These are phyloP conservation scores for Cystobasidium onofrii DNA, from an alignment of 768 basidiomycete species.

Conservation along the genomic window DNA sequence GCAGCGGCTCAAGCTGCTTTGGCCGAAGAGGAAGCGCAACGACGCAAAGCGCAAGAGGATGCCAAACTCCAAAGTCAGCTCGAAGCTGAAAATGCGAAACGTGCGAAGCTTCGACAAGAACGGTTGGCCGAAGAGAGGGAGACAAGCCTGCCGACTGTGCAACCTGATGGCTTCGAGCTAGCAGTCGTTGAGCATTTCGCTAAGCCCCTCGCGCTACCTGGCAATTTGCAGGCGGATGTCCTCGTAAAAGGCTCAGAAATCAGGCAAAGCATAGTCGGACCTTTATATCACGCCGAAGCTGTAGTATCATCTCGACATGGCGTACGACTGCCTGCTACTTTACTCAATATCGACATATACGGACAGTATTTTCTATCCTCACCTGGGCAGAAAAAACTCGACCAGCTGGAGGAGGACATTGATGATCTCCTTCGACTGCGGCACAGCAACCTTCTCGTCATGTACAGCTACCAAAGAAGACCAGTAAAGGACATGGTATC, in stretches of 20 bases:
- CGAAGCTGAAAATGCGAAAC: constrained; percentile 1
- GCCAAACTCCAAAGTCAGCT: not conserved
- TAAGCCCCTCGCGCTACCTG: constrained; percentile 1
- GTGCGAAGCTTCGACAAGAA: not conserved
- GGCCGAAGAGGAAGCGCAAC: not conserved
- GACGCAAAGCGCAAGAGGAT: not conserved
- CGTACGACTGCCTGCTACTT: not conserved
- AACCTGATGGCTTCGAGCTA: not conserved
- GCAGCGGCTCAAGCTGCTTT: constrained; percentile 11
- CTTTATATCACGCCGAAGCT: constrained; percentile 16
- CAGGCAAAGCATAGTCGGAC: constrained; percentile 12
- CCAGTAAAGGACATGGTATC: constrained; percentile 12
- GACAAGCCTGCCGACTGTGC: not conserved
- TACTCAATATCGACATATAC: constrained; percentile 16
- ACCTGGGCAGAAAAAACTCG: constrained; percentile 22
- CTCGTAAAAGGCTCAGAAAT: constrained; percentile 11
- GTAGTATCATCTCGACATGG: constrained; percentile 4
- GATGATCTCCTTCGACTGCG: not conserved
- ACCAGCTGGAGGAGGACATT: constrained; percentile 11
- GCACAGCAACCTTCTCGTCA: not conserved
- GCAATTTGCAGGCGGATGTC: constrained; percentile 16
- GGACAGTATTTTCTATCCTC: constrained; percentile 2
- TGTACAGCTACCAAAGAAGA: constrained; percentile 14
- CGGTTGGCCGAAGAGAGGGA: not conserved
- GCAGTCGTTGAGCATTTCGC: constrained; percentile 12